Base-by-base conservation (phyloP, 345 rosid genomes). In the Atalantia buxifolia region DNA sequence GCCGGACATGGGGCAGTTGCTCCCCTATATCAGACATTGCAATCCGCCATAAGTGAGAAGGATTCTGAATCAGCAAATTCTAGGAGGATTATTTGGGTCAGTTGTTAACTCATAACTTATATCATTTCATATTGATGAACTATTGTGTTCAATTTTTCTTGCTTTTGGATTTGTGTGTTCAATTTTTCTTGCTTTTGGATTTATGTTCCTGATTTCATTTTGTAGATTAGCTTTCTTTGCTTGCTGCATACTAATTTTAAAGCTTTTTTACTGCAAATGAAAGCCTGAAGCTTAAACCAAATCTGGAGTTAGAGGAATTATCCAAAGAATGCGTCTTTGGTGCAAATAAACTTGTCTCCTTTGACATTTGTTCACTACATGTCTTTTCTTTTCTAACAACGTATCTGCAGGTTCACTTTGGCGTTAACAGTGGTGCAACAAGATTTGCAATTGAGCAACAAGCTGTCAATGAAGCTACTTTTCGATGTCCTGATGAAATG, bases 391-490 rank as follows among this genome's bases (percentile, higher is more conserved):
- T 68, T 38, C 50, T 16, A 57, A 63, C 55, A 79, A 68, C 7
- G 27, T 70, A 77, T 77, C 77, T 79, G 72, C 86, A 93, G 98
- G 74, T 92, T 77, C 97, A 93, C 81, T 89, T 96, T 81, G 99
- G 99, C 69, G 99, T 96, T 66, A 96, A 94, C 78, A 96, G 99
- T 69, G 97, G 97, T 19, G 99, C 99, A 69, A 88, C 89, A 22
- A 90, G 88, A 81, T 96, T 96, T 21, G 98, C 97, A 25, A 83
- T 96, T 62, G 99, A 96, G 86, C 85, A 87, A 71, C 98, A 96
- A 87, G 99, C 97, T 57, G 93, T 92, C 38, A 96, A 96, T 83
- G 99, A 96, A 89, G 99, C 98, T 40, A 94, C 99, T 55, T 96
- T 92, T 63, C 95, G 94, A 75, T 96, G 97, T 73, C 97, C 99